Conservation (phyloP, 1,284 basidiomycete genomes). For the Rhodotorula mucilaginosa region DNA sequence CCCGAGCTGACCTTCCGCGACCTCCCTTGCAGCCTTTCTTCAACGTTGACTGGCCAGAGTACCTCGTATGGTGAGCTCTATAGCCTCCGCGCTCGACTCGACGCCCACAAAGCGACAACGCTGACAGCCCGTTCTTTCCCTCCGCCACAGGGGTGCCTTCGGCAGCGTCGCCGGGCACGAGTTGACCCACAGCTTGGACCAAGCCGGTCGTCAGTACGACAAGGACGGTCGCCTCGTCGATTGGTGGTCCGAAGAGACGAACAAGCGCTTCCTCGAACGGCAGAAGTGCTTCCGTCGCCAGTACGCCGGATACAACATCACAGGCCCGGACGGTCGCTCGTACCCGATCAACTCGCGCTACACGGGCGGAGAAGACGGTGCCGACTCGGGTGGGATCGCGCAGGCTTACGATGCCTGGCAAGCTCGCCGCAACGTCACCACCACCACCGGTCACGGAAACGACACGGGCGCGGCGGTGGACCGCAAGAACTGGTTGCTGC, state of each 20-base stretch:
- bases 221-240: constrained; percentile 59
- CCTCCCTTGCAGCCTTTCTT: constrained; percentile 67
- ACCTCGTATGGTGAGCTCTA: constrained; percentile 68
- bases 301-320: constrained; percentile 59
- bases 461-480: constrained; percentile 40
- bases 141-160: constrained; percentile 59
- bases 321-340: constrained; percentile 37
- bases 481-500: constrained; percentile 46
- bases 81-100: too few relatives aligned
- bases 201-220: constrained; percentile 67
- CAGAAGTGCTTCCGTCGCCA: constrained; percentile 86
- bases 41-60: constrained; percentile 75
- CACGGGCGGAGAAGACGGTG: constrained; percentile 65
- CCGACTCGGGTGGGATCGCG: constrained; percentile 54
- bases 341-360: constrained; percentile 56
- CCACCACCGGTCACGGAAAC: constrained; percentile 16
- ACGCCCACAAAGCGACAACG: too few relatives aligned
- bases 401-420: constrained; percentile 51
- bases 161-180: constrained; percentile 87
- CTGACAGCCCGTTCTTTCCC: too few relatives aligned
- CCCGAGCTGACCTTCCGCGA: background rate
- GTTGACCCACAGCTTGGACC: constrained; percentile 90
- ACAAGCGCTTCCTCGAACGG: constrained; percentile 74
- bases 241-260: constrained; percentile 68
- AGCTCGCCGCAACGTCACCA: constrained; percentile 5